phyloP scores from a whole-genome alignment of 2,329 filamentous ascomycete genomes.

The Neodidymelliopsis sp. region DNA sequence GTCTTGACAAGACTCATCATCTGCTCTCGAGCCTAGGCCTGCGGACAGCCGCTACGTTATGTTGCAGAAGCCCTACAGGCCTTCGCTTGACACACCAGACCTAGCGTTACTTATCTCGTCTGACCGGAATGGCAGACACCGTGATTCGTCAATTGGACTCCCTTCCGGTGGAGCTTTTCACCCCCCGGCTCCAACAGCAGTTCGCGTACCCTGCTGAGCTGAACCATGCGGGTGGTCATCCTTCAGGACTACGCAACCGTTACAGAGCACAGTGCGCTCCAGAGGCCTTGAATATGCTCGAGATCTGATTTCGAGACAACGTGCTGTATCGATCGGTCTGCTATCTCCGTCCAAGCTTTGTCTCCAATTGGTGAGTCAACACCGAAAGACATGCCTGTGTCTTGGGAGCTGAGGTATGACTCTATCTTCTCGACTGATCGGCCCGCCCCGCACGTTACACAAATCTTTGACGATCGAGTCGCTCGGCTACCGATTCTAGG shows the following conservation, averaged over 20 bases:
- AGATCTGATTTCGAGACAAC: no score
- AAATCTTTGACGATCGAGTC: conserved; percentile 10
- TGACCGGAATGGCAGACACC: conserved; percentile 39
- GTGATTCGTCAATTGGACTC: conserved; percentile 31
- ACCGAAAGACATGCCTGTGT: no score
- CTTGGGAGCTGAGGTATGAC: conserved; percentile 26
- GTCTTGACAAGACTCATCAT: conserved; percentile 29
- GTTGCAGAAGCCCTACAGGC: conserved; percentile 21
- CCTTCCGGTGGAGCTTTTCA: conserved; percentile 7
- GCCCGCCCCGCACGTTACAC: conserved; percentile 30
- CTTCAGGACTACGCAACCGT: neutral
- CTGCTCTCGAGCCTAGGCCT: conserved; percentile 22
- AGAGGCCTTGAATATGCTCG: no score
- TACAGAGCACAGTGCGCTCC: neutral
- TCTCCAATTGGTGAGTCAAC: conserved; percentile 2
- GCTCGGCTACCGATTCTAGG: conserved; percentile 16
- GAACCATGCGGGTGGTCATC: conserved; percentile 4
- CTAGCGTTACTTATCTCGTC: conserved; percentile 35
- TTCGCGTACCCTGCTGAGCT: conserved; percentile 36
- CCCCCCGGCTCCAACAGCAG: conserved; percentile 26
- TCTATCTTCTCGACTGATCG: conserved; percentile 25
- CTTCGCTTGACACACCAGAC: conserved; percentile 30
- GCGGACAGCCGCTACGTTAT: conserved; percentile 27
- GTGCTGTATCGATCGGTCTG: neutral
- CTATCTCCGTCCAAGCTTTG: no score